Conservation (phyloP, 352 stramenopile species). For the Phytophthora europaea region DNA sequence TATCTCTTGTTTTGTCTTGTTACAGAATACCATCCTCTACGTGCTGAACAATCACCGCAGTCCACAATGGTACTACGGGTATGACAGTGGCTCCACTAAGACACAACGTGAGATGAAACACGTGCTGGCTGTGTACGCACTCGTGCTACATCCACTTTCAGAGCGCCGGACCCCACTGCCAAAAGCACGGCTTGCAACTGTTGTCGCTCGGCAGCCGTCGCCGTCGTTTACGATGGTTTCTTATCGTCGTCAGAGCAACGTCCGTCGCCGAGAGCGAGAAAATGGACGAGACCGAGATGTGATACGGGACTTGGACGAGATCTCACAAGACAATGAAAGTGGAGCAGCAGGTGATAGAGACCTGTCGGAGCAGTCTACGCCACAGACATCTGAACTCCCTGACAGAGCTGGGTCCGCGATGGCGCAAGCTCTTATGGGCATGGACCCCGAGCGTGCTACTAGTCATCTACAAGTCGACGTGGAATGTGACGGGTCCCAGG, state of each 20-base stretch:
- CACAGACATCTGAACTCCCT: neutral
- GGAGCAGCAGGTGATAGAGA: neutral
- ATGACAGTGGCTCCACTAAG: constrained; percentile 53
- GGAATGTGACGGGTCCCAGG: neutral
- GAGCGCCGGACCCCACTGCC: neutral
- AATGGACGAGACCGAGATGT: neutral
- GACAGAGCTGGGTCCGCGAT: neutral
- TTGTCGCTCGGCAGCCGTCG: constrained; percentile 38
- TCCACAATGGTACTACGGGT: constrained; percentile 51
- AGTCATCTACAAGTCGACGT: neutral
- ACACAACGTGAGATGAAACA: constrained; percentile 48
- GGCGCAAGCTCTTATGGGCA: neutral
- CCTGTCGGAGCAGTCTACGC: neutral
- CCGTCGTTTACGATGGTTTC: constrained; percentile 41
- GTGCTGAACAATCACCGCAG: constrained; percentile 49
- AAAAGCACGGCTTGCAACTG: constrained; percentile 9
- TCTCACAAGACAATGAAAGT: neutral
- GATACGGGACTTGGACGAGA: neutral
- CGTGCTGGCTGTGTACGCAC: constrained; percentile 41
- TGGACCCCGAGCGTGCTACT: neutral
- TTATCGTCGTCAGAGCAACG: constrained; percentile 32
- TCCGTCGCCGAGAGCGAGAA: neutral
- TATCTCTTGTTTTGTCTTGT: neutral
- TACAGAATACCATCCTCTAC: constrained; percentile 43
- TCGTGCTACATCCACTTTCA: constrained; percentile 15